Evolutionary conservation across 768 basidiomycete species (phyloP), one percentile per base, ranked within the genome.

Genomic region (Hydnomerulius pinastri): DNA sequence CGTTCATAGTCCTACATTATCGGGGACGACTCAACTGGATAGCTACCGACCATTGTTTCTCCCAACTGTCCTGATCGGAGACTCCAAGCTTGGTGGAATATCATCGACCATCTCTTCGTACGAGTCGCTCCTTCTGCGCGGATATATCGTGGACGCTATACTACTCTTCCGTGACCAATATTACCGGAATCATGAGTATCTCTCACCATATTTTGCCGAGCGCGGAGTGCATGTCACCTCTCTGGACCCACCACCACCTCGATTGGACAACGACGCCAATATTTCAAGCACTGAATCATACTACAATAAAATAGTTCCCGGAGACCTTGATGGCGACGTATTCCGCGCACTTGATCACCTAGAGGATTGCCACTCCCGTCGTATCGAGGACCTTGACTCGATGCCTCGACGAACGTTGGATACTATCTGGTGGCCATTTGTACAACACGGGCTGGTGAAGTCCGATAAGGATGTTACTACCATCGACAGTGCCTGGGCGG

Each of bases 341-440:
- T 72, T 73, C 29, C 66, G 70, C 1, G 69, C 84, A 4, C 67
- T 91, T 3, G 66, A 73, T 4, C 76, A 83, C 57, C 71, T 98
- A 21, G 84, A 92, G 56, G 52, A 64, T 8, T 72, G 78, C 29
- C 95, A 98, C 67, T 53, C 63, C 0, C 59, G 66, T n/a, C 78
- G 96, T 6, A 66, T 97, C n/a, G 63, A 76, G 10, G 82, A 88
- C 36, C 79, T 98, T 7, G 79, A 84, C 42, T 79, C 86, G 1
- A 92, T 96, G 84, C 82, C 92, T 3, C 72, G 73, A 9, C 80
- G 94, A 30, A 86, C 93, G 1, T 72, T 90, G 37, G 78, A 92
- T 46, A 77, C 77, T 2, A 76, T 97, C 38, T 98, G 96, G 96
- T 98, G 94, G 92, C 96, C 96, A 0, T 98, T 98, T 64, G 92